Conservation (phyloP, 371 early-diverging fungal genomes). For the Synchytrium microbalum region DNA sequence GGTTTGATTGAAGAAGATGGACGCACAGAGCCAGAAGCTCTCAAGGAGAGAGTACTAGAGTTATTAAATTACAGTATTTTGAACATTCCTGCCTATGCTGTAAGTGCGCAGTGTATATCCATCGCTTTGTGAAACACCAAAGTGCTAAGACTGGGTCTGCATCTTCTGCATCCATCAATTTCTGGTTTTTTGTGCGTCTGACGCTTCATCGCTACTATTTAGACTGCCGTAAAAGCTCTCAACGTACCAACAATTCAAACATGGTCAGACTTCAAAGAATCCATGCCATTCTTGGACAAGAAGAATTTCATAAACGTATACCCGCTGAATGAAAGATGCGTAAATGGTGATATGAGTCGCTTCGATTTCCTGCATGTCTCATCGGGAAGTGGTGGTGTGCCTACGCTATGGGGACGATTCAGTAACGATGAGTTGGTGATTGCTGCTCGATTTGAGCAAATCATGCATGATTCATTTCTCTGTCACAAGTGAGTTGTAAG, state of each 20-base stretch:
- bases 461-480: constrained; percentile 15
- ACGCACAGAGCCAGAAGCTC: background rate
- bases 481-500: background rate
- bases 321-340: background rate
- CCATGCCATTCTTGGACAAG: constrained; percentile 1
- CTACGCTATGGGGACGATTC: constrained; percentile 15
- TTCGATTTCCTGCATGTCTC: background rate
- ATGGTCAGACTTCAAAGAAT: background rate
- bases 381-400: constrained; percentile 1
- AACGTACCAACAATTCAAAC: background rate
- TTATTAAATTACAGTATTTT: background rate
- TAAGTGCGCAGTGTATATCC: too few relatives aligned
- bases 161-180: too few relatives aligned
- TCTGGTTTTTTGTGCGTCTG: too few relatives aligned
- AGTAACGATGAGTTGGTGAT: constrained; percentile 11
- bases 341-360: background rate
- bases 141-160: too few relatives aligned
- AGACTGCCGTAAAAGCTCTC: background rate
- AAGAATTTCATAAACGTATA: background rate
- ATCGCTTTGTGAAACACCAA: too few relatives aligned
- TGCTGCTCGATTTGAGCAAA: constrained; percentile 17
- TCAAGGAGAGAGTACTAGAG: background rate
- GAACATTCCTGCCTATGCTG: background rate
- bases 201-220: too few relatives aligned
- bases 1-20: background rate